phyloP scores from a whole-genome alignment of 192 early-diverging fungal genomes.

The Gamsiella multidivaricata region DNA sequence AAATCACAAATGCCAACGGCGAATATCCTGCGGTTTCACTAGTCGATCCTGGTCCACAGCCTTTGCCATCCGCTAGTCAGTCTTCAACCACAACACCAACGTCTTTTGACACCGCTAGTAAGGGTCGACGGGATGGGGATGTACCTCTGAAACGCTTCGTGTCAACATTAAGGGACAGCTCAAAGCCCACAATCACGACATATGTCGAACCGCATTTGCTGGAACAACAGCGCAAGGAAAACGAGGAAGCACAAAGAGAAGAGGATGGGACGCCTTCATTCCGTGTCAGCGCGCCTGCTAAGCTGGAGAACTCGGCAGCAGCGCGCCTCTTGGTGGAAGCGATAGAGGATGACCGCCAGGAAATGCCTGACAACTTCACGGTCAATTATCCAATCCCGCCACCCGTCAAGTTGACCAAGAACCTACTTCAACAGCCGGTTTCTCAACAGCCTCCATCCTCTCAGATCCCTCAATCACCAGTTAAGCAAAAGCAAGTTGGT shows the following conservation, averaged over 20 bases:
- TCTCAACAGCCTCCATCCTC: slow-evolving; percentile 8
- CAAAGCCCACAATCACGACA: slow-evolving; percentile 51
- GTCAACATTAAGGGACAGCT: slow-evolving; percentile 38
- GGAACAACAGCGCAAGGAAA: slow-evolving; percentile 47
- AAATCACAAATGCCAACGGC: slow-evolving; percentile 25
- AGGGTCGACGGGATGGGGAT: slow-evolving; percentile 13
- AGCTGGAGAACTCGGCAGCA: slow-evolving; percentile 27
- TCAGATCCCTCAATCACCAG: background rate
- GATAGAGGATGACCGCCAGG: slow-evolving; percentile 19
- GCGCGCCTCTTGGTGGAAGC: slow-evolving; percentile 14
- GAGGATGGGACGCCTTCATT: slow-evolving; percentile 16
- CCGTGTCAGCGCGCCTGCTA: slow-evolving; percentile 32
- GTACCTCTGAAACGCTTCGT: slow-evolving; percentile 41
- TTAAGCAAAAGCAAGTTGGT: slow-evolving; percentile 18
- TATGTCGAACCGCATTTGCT: slow-evolving; percentile 47
- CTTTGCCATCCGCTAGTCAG: slow-evolving; percentile 3
- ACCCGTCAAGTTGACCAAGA: slow-evolving; percentile 44
- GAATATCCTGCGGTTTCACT: slow-evolving; percentile 37
- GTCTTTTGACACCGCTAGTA: background rate
- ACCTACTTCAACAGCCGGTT: slow-evolving; percentile 31
- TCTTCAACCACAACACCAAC: background rate
- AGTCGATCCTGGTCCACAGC: slow-evolving; percentile 43
- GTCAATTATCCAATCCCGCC: slow-evolving; percentile 49
- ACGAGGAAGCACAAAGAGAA: slow-evolving; percentile 8
- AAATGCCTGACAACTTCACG: slow-evolving; percentile 27